Evolutionary conservation across 768 basidiomycete genomes (phyloP).

Genomic region (Pulveroboletus sp.): DNA sequence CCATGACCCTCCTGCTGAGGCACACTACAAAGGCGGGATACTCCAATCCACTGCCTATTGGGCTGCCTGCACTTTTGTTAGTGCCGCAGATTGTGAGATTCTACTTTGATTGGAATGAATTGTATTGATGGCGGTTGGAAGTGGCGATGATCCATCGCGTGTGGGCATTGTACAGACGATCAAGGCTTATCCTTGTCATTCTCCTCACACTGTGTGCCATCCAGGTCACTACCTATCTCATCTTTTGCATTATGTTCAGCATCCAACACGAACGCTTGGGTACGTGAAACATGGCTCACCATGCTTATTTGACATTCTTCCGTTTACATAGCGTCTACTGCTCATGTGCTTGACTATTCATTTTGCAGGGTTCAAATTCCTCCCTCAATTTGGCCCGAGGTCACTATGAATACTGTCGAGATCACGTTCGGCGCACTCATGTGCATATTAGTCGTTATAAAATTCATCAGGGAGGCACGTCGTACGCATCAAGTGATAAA

Average conservation of each 20-base stretch:
- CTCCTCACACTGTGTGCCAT: background rate
- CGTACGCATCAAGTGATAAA: too few species aligned
- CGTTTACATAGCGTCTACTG: background rate
- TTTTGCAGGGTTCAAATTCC: too few species aligned
- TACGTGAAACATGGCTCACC: background rate
- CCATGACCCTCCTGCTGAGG: too few species aligned
- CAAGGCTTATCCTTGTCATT: too few species aligned
- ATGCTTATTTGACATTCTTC: too few species aligned
- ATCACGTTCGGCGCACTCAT: background rate
- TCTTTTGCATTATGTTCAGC: background rate
- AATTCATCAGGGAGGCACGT: too few species aligned
- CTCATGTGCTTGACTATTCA: background rate
- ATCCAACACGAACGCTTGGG: background rate
- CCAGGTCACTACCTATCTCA: background rate
- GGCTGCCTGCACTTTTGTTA: too few species aligned
- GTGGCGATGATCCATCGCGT: background rate
- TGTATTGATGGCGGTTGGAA: background rate
- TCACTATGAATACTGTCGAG: background rate
- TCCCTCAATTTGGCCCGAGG: too few species aligned
- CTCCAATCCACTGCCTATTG: too few species aligned
- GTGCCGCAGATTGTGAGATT: background rate
- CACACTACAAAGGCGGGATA: too few species aligned
- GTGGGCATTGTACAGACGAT: too few species aligned
- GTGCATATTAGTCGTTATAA: background rate
- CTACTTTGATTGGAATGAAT: background rate